A percentile compares a stretch with the other conserved stretches of the same genome.
These are phyloP conservation scores for Pontederia crassipes DNA, from an alignment of 176 grass and related monocot species.

Conservation along the genomic window DNA sequence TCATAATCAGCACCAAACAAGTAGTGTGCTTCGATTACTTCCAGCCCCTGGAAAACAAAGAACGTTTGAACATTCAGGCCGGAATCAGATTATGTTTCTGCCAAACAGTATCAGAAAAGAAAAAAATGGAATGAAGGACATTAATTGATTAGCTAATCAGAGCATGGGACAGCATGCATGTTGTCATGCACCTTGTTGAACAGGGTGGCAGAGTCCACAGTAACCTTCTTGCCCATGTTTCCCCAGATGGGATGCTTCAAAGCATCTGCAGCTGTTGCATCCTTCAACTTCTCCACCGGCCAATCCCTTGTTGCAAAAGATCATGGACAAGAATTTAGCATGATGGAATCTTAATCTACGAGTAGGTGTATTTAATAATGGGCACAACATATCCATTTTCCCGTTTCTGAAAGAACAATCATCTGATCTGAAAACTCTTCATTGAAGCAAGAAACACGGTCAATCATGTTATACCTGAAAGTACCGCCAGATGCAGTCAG, in stretches of 20 bases:
- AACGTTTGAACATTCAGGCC: not conserved
- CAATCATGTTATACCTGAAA: slow-evolving; percentile 56
- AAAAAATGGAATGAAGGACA: not conserved
- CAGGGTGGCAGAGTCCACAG: slow-evolving; percentile 95
- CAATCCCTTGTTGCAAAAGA: slow-evolving; percentile 47
- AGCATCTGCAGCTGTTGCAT: slow-evolving; percentile 90
- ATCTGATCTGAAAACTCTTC: not conserved
- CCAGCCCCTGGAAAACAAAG: slow-evolving; percentile 55
- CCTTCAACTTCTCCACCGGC: slow-evolving; percentile 81
- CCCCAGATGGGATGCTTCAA: slow-evolving; percentile 91
- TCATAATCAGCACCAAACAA: slow-evolving; percentile 91
- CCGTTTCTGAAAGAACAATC: not conserved
- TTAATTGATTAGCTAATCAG: not conserved
- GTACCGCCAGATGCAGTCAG: slow-evolving; percentile 95
- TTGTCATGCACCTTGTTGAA: slow-evolving; percentile 67
- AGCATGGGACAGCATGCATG: not conserved
- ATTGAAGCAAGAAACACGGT: not conserved
- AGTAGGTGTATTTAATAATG: not conserved
- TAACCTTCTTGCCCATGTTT: slow-evolving; percentile 97
- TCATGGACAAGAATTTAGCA: not conserved
- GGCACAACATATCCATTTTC: too few species aligned
- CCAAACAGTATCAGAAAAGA: not conserved
- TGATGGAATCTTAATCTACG: not conserved
- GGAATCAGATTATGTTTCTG: not conserved
- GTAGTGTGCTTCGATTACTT: slow-evolving; percentile 99